Conservation (phyloP, 305 asterid genomes). For the Fraxinus dipetala region DNA sequence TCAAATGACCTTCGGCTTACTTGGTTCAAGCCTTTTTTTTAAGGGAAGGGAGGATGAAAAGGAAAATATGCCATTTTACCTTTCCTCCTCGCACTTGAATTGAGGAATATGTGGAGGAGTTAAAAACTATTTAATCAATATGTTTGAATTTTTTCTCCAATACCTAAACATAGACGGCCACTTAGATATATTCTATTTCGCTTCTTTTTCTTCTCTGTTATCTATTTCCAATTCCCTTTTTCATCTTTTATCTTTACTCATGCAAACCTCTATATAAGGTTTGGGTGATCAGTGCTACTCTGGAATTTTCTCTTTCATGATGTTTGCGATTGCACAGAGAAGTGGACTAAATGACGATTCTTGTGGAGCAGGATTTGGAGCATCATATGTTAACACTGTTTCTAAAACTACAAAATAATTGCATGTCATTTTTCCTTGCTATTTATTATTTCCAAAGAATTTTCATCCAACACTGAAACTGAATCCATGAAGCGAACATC, state of each 20-base stretch:
- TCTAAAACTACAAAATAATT: background rate
- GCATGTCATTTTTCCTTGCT: background rate
- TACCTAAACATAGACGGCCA: background rate
- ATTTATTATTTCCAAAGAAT: background rate
- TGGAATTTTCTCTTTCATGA: background rate
- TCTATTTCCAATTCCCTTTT: background rate
- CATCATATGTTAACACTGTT: background rate
- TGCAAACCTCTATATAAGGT: background rate
- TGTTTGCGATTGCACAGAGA: background rate
- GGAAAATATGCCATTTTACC: background rate
- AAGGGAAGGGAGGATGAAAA: background rate
- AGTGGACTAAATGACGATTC: background rate
- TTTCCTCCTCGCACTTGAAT: background rate
- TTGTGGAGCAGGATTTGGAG: background rate
- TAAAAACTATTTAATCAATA: background rate
- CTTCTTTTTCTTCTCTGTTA: background rate
- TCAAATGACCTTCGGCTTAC: background rate
- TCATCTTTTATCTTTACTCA: background rate
- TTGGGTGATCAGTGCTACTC: background rate
- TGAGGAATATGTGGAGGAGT: background rate
- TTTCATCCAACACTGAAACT: background rate
- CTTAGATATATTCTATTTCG: background rate
- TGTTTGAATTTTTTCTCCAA: background rate
- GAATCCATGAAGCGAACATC: background rate
- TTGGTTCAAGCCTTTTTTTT: background rate